These are phyloP conservation scores for Parastagonospora avenae DNA, from an alignment of 2,329 filamentous ascomycete genomes.

Conservation along the genomic window DNA sequence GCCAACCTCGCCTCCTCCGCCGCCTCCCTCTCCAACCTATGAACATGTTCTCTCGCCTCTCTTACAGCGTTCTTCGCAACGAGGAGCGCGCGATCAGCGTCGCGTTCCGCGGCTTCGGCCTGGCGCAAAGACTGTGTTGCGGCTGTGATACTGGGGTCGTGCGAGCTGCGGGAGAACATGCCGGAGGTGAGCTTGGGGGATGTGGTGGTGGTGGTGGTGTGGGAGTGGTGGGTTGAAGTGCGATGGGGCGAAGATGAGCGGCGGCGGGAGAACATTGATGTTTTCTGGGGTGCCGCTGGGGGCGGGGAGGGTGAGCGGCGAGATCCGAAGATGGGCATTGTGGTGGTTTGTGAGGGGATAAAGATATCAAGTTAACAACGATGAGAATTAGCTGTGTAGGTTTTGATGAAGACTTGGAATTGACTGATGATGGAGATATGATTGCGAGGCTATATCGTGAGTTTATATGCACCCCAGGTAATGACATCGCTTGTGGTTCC, in stretches of 20 bases:
- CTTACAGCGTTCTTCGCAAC: slow-evolving; percentile 64
- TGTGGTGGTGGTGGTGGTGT: slow-evolving; percentile 22
- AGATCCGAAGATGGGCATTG: slow-evolving; percentile 45
- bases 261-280: slow-evolving; percentile 45
- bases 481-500: slow-evolving; percentile 3
- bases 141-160: slow-evolving; percentile 66
- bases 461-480: slow-evolving; percentile 3
- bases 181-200: slow-evolving; percentile 39
- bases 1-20: slow-evolving; percentile 58
- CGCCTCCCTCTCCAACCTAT: slow-evolving; percentile 67
- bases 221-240: slow-evolving; percentile 22
- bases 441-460: neutral
- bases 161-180: slow-evolving; percentile 51
- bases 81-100: slow-evolving; percentile 68
- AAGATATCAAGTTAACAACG: neutral
- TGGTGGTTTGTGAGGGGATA: slow-evolving; percentile 6
- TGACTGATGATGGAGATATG: neutral
- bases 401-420: neutral
- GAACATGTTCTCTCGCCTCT: slow-evolving; percentile 68
- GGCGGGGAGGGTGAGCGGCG: slow-evolving; percentile 32
- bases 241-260: slow-evolving; percentile 42
- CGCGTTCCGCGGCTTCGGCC: slow-evolving; percentile 67
- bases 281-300: slow-evolving; percentile 28
- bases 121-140: slow-evolving; percentile 66
- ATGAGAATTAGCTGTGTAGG: neutral